Base-by-base conservation (phyloP, 2,329 filamentous ascomycete genomes). In the Leptographium radiaticola region DNA sequence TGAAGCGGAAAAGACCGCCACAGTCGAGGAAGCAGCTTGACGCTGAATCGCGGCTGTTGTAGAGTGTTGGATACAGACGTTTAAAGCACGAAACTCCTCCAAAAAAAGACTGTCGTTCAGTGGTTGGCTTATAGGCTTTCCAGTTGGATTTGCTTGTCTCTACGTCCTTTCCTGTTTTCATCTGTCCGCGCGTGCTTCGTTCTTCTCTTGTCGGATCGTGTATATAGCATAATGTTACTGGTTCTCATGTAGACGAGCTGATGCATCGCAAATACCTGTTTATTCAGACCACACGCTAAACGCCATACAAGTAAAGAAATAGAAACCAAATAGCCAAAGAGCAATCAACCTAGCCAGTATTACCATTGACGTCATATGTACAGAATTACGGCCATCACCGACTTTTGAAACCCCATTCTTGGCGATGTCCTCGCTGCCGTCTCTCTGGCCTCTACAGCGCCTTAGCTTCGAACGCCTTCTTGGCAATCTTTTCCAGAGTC, bases 401-500 rank as follows among this genome's bases (percentile, higher is more conserved):
- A 13, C 25, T 45, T 45, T 45, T 16, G 5, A 45, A 45, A 10
- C 10, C 25, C 43, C 15, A 16, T 20, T 45, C 13, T 16, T 45
- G 20, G 6, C 13, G 20, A 4, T 4, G 9, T 2, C 13, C 16
- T n/a, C n/a, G 15, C 40, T 38, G 25, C 18, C 38, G 45, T 16
- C 49, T 1, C 12, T 44, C 38, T 7, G 5, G 43, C 25, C 25
- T 5, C 25, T 25, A 25, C 25, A 25, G 33, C 9, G 25, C 16
- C 57, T 68, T 71, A 18, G 61, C 65, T 53, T 68, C 64, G 62
- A 65, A 73, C 13, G 71, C 71, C 69, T 76, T 79, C 69, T 77
- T 79, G 13, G 79, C 78, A 52, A 76, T 70, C 66, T 74, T 76
- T 57, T 70, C 59, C 53, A 82, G 62, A 31, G 64, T 63, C 0